Conservation (phyloP, 306 rosid genomes). For the Hylodesmum podocarpum region DNA sequence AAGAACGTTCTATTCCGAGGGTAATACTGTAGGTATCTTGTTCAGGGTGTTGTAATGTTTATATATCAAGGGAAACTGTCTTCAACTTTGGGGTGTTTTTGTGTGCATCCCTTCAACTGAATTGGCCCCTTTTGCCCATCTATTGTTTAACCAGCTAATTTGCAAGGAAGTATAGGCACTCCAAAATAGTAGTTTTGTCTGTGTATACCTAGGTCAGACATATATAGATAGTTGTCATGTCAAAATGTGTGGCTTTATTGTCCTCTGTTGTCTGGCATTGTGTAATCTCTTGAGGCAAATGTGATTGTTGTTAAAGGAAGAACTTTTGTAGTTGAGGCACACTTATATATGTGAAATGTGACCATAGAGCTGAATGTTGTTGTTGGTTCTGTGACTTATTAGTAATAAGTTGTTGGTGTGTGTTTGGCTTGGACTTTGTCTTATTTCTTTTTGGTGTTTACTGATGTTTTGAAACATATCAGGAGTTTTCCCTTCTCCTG, state of each 20-base stretch:
- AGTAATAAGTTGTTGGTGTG: background rate
- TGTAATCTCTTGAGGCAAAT: background rate
- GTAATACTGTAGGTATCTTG: background rate
- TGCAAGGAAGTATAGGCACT: background rate
- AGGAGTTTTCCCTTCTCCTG: conserved; percentile 9
- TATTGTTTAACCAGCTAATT: background rate
- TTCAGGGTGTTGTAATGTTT: background rate
- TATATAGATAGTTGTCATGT: background rate
- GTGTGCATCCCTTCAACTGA: background rate
- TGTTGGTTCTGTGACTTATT: background rate
- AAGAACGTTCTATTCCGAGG: background rate
- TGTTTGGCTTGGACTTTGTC: background rate
- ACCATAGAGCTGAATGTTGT: background rate
- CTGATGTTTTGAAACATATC: background rate
- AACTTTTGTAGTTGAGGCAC: background rate
- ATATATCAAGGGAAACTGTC: background rate
- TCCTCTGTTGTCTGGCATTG: background rate
- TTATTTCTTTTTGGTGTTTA: background rate
- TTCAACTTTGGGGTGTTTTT: background rate
- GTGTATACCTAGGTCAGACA: background rate
- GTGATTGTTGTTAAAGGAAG: background rate
- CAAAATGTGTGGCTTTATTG: background rate
- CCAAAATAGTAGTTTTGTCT: background rate
- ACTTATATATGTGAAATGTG: background rate
- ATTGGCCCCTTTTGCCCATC: background rate